Evolutionary conservation across 441 rosid genomes (phyloP).

Genomic region (Erodium moschatum): DNA sequence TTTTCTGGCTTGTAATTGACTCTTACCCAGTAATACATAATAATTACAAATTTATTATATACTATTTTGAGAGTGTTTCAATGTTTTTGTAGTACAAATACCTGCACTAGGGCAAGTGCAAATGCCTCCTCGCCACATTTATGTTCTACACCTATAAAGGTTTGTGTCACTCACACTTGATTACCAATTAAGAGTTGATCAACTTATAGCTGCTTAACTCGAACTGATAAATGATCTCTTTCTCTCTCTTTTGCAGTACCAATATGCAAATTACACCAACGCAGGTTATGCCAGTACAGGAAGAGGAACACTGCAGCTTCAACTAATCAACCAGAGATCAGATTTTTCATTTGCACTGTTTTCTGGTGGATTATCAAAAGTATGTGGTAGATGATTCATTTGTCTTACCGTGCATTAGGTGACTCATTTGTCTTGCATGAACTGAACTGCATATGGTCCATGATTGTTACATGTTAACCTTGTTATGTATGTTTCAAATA

Average conservation of each 20-base stretch:
- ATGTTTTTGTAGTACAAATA: conserved; percentile 39
- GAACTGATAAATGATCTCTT: conserved; percentile 1
- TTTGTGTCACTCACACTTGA: conserved; percentile 17
- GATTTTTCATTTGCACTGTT: conserved; percentile 4
- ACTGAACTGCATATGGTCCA: background rate
- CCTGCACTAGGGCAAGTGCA: conserved; percentile 44
- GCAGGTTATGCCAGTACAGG: conserved; percentile 30
- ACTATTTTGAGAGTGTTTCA: background rate
- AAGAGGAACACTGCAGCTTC: conserved; percentile 5
- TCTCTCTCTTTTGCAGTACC: conserved; percentile 40
- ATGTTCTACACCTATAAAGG: conserved; percentile 78
- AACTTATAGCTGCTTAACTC: background rate
- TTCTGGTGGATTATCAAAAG: conserved; percentile 1
- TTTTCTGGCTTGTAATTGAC: background rate
- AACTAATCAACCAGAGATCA: conserved; percentile 6
- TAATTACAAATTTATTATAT: conserved; percentile 7
- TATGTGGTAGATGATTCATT: background rate
- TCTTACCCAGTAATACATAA: background rate
- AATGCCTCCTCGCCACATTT: conserved; percentile 42
- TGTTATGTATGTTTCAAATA: background rate
- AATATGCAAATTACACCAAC: conserved; percentile 63
- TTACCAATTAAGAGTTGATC: background rate
- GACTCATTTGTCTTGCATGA: background rate
- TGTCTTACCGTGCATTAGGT: background rate
- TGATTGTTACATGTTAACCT: background rate